Evolutionary conservation across 2,329 filamentous ascomycete species (phyloP).

Genomic region (Colletotrichum gigasporum): DNA sequence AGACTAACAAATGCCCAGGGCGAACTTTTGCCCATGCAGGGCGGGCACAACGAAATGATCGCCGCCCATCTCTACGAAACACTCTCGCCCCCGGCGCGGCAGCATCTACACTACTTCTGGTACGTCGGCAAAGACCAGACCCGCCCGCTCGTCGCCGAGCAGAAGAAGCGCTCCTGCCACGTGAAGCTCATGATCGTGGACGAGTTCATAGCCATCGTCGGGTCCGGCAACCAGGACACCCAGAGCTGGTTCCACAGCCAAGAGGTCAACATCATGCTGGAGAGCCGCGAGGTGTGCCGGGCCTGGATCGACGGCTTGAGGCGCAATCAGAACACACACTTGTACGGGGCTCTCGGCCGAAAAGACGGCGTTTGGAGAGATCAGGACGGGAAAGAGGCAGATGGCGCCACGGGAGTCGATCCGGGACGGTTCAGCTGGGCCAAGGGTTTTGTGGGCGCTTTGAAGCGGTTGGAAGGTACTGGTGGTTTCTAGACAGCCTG

Average conservation of each 20-base stretch:
- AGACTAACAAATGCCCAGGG: conserved; percentile 61
- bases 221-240: conserved; percentile 83
- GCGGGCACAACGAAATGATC: conserved; percentile 79
- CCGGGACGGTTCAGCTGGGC: conserved; percentile 67
- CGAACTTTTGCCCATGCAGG: conserved; percentile 79
- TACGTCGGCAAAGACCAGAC: no score
- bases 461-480: conserved; percentile 65
- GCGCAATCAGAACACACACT: conserved; percentile 70
- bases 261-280: conserved; percentile 81
- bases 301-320: conserved; percentile 33
- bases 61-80: conserved; percentile 66
- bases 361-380: conserved; percentile 74
- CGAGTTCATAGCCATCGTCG: conserved; percentile 73
- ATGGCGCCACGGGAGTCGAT: conserved; percentile 61
- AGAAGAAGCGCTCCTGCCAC: conserved; percentile 76
- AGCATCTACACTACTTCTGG: no score
- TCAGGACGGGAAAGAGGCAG: conserved; percentile 54
- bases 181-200: conserved; percentile 83
- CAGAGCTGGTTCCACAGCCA: conserved; percentile 83
- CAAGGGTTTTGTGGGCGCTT: conserved; percentile 65
- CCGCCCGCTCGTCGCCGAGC: no score
- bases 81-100: conserved; percentile 60
- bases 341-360: conserved; percentile 62
- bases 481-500: no score
- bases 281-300: conserved; percentile 67